Base-by-base conservation (phyloP, 2,329 filamentous ascomycete genomes). In the Trichophyton schoenleinii region DNA sequence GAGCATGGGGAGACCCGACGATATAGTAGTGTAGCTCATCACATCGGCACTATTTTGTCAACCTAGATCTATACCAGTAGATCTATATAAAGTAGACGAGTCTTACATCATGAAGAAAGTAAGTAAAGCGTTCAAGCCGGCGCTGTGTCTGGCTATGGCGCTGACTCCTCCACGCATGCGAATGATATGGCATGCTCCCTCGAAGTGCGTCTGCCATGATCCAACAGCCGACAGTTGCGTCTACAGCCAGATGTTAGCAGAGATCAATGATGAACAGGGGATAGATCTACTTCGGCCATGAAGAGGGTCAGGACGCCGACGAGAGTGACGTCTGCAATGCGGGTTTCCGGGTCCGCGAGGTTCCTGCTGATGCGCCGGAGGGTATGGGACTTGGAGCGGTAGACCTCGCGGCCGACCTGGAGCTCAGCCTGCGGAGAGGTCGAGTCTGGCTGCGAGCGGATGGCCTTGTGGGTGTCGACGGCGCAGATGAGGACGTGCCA, bases 111-210 rank as follows among this genome's bases (percentile, higher is more conserved):
- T 63, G 60, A 61, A 66, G 36, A 60, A 66, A 13, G 57, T 58
- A 22, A 66, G 42, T 15, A n/a, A 38, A n/a, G 38, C 46, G 15
- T 57, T 61, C 6, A 63, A 25, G 28, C 6, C 41, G 5, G 63
- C 58, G n/a, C 22, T 60, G 31, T 60, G 60, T 1, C 53, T n/a
- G 18, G 42, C 60, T 9, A 67, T 49, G 7, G 61, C 41, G 25
- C 42, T 49, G 34, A 67, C 42, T 1, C 67, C 67, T 15, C 66
- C 67, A 55, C 63, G 62, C 22, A 68, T 57, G 31, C 62, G 28
- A 25, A 68, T 63, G 44, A 68, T 67, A 52, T 61, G 65, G 28
- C 55, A 60, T 28, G 66, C 60, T 3, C 65, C 67, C 59, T 67
- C 60, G 49, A 66, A 63, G 62, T 68, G 67, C n/a, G 66, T 59